Evolutionary conservation across 768 basidiomycete genomes (phyloP).

Genomic region (Mycena polygramma): DNA sequence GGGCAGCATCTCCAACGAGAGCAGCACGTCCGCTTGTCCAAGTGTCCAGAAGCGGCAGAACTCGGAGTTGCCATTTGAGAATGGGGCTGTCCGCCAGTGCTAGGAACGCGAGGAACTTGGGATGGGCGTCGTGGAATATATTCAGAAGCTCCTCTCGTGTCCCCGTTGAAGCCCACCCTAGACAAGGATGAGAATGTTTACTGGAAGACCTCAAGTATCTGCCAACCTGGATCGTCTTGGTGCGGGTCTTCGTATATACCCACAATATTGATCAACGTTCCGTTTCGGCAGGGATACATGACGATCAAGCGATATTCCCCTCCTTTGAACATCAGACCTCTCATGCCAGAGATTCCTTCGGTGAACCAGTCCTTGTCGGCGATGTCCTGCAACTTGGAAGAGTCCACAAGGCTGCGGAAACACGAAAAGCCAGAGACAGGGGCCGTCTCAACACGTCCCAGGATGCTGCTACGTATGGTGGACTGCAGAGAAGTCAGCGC

Average conservation of each 20-base stretch:
- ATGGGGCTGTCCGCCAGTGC: constrained; percentile 22
- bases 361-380: constrained; percentile 27
- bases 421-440: constrained; percentile 19
- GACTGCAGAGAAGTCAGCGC: constrained; percentile 19
- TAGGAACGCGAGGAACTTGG: constrained; percentile 26
- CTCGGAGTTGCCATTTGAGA: constrained; percentile 31
- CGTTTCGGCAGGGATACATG: constrained; percentile 23
- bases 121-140: constrained; percentile 20
- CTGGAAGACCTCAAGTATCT: neutral
- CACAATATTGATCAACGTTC: constrained; percentile 24
- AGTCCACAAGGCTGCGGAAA: constrained; percentile 29
- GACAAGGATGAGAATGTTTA: neutral
- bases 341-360: constrained; percentile 19
- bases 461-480: constrained; percentile 14
- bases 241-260: constrained; percentile 20
- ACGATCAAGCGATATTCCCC: constrained; percentile 1
- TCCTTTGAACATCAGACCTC: neutral
- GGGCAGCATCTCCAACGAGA: constrained; percentile 37
- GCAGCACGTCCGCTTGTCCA: constrained; percentile 28
- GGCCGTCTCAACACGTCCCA: constrained; percentile 14
- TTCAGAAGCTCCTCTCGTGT: constrained; percentile 23
- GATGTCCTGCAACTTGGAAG: constrained; percentile 14
- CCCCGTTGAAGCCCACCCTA: constrained; percentile 20
- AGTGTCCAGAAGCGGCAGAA: constrained; percentile 23
- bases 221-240: constrained; percentile 25